A percentile compares a stretch with the other conserved stretches of the same genome.
phyloP scores from a whole-genome alignment of 495 filamentous ascomycete genomes.

The Immersiella caudata region DNA sequence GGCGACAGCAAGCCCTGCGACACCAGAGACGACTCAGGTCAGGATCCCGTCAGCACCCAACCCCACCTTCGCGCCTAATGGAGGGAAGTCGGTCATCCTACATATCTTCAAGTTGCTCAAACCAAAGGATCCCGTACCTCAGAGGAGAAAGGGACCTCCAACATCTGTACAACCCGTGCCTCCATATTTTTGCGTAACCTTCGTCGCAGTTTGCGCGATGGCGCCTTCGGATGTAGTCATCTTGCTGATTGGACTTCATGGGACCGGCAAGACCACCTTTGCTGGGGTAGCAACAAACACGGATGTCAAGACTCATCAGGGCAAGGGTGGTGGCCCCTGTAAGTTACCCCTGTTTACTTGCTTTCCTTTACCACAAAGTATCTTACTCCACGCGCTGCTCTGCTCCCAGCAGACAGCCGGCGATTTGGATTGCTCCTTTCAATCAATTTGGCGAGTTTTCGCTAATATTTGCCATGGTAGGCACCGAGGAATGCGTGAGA shows the following conservation, averaged over 20 bases:
- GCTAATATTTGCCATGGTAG: no score
- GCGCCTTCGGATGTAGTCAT: neutral
- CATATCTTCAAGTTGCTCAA: no score
- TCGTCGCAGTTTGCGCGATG: neutral
- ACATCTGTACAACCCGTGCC: neutral
- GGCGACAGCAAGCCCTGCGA: neutral
- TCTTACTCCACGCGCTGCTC: no score
- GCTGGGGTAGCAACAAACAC: neutral
- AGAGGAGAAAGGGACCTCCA: no score
- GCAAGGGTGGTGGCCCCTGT: neutral
- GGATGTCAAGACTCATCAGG: neutral
- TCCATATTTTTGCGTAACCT: neutral
- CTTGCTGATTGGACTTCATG: constrained; percentile 6
- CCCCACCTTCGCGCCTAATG: neutral
- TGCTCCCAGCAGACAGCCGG: no score
- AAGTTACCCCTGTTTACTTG: no score
- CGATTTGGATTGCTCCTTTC: no score
- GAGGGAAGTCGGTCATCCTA: neutral
- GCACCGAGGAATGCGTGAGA: neutral
- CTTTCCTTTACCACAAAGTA: no score
- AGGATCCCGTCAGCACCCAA: neutral
- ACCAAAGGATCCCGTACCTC: no score
- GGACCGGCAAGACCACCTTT: constrained; percentile 8
- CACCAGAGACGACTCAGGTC: neutral
- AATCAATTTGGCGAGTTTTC: no score